These are phyloP conservation scores for Starmerella khaoyaiensis DNA, from an alignment of 805 yeast species.

Conservation along the genomic window DNA sequence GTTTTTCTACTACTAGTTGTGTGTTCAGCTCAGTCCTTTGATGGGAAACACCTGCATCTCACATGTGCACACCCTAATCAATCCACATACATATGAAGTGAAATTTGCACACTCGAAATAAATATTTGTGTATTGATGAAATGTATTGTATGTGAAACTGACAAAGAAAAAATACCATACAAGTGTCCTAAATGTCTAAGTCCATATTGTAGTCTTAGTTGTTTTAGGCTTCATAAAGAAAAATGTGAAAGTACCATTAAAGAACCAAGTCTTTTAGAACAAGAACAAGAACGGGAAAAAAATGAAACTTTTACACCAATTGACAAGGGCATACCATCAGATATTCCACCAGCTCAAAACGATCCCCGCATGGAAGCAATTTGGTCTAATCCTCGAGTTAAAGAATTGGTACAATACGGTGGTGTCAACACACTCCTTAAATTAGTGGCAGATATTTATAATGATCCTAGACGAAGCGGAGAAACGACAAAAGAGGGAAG, in stretches of 20 bases:
- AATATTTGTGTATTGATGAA: conserved; percentile 5
- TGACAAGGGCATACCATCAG: too few relatives aligned
- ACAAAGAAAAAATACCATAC: conserved; percentile 30
- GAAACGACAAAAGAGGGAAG: conserved; percentile 44
- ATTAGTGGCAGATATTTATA: conserved; percentile 36
- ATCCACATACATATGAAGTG: too few relatives aligned
- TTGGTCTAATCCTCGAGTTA: conserved; percentile 33
- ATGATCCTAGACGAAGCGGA: conserved; percentile 36
- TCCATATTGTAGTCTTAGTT: conserved; percentile 41
- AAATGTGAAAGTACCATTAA: conserved; percentile 24
- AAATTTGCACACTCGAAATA: too few relatives aligned
- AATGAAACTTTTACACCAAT: too few relatives aligned
- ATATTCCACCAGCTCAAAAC: too few relatives aligned
- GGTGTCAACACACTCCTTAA: conserved; percentile 45
- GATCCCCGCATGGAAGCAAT: conserved; percentile 1
- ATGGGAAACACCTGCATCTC: too few relatives aligned
- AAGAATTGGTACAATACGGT: conserved; percentile 37
- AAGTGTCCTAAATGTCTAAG: conserved; percentile 42
- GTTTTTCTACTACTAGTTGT: too few relatives aligned
- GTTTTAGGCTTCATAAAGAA: conserved; percentile 40
- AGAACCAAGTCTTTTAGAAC: conserved; percentile 7
- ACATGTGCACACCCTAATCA: too few relatives aligned
- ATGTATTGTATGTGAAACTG: conserved; percentile 11
- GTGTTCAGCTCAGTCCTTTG: too few relatives aligned
- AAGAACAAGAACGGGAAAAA: neutral